Conservation (phyloP, 371 early-diverging fungal genomes). For the Rhizopus sp. region DNA sequence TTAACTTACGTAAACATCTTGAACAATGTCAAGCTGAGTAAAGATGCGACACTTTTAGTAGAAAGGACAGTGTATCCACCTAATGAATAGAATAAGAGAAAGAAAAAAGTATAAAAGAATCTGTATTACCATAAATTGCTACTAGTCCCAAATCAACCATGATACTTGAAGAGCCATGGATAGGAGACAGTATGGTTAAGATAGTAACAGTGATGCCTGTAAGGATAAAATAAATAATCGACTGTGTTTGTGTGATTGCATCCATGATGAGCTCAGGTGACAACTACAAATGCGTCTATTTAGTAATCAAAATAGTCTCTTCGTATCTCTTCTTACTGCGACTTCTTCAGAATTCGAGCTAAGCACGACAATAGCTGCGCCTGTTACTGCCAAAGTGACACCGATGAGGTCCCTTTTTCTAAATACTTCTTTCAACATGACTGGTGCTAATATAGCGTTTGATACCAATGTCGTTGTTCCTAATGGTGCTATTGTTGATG, state of each 20-base stretch:
- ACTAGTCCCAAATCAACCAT: slow-evolving; percentile 72
- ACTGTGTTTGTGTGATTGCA: slow-evolving; percentile 60
- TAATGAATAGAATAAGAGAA: slow-evolving; percentile 21
- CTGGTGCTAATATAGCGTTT: slow-evolving; percentile 75
- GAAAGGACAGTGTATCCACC: slow-evolving; percentile 81
- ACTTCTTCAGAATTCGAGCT: slow-evolving; percentile 64
- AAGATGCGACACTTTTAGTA: slow-evolving; percentile 73
- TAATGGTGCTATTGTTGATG: slow-evolving; percentile 80
- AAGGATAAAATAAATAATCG: slow-evolving; percentile 61
- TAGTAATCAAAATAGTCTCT: not conserved
- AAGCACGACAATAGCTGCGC: slow-evolving; percentile 70
- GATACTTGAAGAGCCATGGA: slow-evolving; percentile 60
- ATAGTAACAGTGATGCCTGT: slow-evolving; percentile 41
- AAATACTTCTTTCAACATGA: slow-evolving; percentile 70
- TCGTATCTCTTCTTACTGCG: slow-evolving; percentile 38
- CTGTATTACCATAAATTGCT: slow-evolving; percentile 68
- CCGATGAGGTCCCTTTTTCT: slow-evolving; percentile 70
- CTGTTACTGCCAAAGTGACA: slow-evolving; percentile 66
- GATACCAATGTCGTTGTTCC: slow-evolving; percentile 75
- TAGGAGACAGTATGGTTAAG: slow-evolving; percentile 54
- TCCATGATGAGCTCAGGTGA: slow-evolving; percentile 64
- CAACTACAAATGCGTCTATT: slow-evolving; percentile 37
- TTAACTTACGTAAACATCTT: slow-evolving; percentile 61
- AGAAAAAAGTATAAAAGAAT: not conserved
- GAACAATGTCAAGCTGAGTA: slow-evolving; percentile 64